Conservation (phyloP, 495 filamentous ascomycete species). For the Terfezia claveryi region DNA sequence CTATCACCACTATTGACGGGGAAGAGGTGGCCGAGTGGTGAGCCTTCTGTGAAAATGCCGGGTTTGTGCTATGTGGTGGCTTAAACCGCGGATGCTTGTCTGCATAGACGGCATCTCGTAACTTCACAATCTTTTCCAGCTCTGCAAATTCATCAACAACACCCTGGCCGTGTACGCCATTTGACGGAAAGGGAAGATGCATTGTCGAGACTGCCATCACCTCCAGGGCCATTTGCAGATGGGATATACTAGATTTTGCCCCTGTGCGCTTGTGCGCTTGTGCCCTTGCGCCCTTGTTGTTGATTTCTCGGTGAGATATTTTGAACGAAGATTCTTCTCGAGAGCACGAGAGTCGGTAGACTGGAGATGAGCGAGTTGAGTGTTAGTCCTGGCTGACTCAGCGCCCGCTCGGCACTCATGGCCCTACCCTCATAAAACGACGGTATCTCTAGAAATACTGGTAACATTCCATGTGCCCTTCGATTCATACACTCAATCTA, state of each 20-base stretch:
- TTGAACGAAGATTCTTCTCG: too few species aligned
- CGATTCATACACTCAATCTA: too few species aligned
- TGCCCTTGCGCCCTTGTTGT: neutral
- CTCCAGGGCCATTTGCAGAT: neutral
- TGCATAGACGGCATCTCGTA: conserved; percentile 54
- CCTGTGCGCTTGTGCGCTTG: neutral
- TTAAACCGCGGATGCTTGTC: conserved; percentile 56
- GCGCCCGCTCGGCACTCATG: too few species aligned
- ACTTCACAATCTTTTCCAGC: conserved; percentile 50
- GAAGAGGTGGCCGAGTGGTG: conserved; percentile 11
- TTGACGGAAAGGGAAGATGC: neutral
- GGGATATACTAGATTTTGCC: neutral
- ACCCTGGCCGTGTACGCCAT: neutral
- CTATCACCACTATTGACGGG: neutral
- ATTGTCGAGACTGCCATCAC: neutral
- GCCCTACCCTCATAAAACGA: too few species aligned
- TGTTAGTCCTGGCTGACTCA: too few species aligned
- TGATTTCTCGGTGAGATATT: too few species aligned
- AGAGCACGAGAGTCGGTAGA: too few species aligned
- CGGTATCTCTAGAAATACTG: too few species aligned
- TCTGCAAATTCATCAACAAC: conserved; percentile 24
- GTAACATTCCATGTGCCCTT: too few species aligned
- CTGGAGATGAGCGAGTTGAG: too few species aligned
- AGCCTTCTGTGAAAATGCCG: conserved; percentile 21
- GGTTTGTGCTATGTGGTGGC: conserved; percentile 27